Evolutionary conservation across 441 rosid species (phyloP), one percentile per base, ranked within the genome.

Genomic region (Gossypium schwendimanii): DNA sequence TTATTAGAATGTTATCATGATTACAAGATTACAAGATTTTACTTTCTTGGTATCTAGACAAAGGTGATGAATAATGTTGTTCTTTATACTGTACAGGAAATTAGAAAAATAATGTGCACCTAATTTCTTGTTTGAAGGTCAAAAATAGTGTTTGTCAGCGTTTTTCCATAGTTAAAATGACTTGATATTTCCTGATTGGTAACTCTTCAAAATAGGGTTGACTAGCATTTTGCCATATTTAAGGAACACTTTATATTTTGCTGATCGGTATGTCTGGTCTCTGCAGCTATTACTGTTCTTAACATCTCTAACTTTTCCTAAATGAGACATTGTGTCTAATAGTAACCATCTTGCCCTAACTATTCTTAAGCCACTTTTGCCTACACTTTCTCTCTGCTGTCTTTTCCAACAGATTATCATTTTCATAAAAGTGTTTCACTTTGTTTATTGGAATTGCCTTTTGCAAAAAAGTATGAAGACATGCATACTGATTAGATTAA

Each of bases 381-480:
- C 47, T 53, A 6, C 39, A 69, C 17, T 28, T 17, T 33, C 45
- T 11, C 4, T 1, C 49, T 28, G 12, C 31, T 6, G 23, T 49
- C 45, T 53, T 52, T 28, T 24, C 21, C 62, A 28, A 31, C 45
- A 15, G 7, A 69, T 69, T 52, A 24, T 26, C 23, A 69, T 17
- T 69, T 15, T 52, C 0, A 0, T 39, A 12, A 12, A 28, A 50
- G 18, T 31, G 33, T 31, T 4, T 53, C 72, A 31, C 18, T 9
- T 24, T 64, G 20, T 28, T 68, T 68, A 31, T 52, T 52, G 47
- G 62, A 69, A 69, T 52, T 74, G 24, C 58, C 7, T 74, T 26
- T 55, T 69, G 17, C 24, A 21, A 14, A 62, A 69, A 55, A 31
- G 50, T n/a, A 6, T 65, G 47, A 24, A 68, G 61, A 52, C 18